Evolutionary conservation across 73 alveolate genomes (phyloP), one percentile per base, ranked within the genome.

Genomic region (Effrenium voratum): DNA sequence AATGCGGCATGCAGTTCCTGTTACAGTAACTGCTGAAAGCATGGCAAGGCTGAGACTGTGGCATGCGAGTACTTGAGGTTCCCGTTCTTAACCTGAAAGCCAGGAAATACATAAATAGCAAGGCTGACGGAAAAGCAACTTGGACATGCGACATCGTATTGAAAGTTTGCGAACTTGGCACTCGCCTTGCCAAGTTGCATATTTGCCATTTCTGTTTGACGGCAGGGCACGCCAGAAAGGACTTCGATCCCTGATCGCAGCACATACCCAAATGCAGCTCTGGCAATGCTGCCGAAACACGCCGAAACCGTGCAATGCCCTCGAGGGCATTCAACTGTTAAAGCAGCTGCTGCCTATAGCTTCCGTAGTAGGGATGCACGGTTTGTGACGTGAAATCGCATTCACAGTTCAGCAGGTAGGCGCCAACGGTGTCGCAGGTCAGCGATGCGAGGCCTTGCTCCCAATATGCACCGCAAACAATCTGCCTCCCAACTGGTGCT

Each of bases 51-150:
- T 82, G 52, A 82, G 92, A 49, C 16, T 49, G 36, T 50, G 13
- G 75, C 97, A 47, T 90, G 97, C n/a, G 97, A 90, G 46, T 90
- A 90, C 66, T 90, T 90, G 26, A 90, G 87, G 83, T 90, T 90
- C 34, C 97, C 97, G 13, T 90, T 90, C 88, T 68, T n/a, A 22
- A 22, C 97, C 97, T 90, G 57, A 36, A 28, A 12, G 49, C 32
- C 92, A 30, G 34, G n/a, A 28, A 73, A 22, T 73, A 10, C 68
- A 57, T 57, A 15, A 55, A 12, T 55, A 15, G 22, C n/a, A 22
- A 3, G 12, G 77, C 77, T n/a, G n/a, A n/a, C n/a, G n/a, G n/a
- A n/a, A n/a, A n/a, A n/a, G n/a, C n/a, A n/a, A n/a, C n/a, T n/a
- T n/a, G n/a, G n/a, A n/a, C n/a, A n/a, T n/a, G n/a, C n/a, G n/a